A percentile compares a stretch with the other conserved stretches of the same genome.
phyloP scores from a whole-genome alignment of 75 land plant species.

The Picea sitchensis region DNA sequence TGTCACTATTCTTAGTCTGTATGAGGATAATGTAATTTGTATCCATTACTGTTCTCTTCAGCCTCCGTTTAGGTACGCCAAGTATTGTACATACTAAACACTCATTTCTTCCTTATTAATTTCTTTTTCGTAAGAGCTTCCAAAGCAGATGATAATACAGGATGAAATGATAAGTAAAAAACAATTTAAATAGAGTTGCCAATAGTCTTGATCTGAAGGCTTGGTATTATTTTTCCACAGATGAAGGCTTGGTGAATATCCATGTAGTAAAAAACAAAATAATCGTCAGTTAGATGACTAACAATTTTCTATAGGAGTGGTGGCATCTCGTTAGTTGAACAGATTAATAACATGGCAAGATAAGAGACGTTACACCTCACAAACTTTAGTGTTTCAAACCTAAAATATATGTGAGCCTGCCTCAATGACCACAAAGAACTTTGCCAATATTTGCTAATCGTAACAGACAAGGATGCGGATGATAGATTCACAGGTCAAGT shows the following conservation, averaged over 20 bases:
- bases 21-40: background rate
- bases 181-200: background rate
- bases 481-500: background rate
- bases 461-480: background rate
- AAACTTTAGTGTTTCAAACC: too few relatives aligned
- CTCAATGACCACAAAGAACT: background rate
- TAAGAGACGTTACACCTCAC: background rate
- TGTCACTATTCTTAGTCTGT: background rate
- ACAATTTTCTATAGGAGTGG: background rate
- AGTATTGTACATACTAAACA: background rate
- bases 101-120: background rate
- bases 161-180: background rate
- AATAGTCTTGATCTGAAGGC: background rate
- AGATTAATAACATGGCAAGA: background rate
- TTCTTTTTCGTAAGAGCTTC: background rate
- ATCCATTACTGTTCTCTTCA: background rate
- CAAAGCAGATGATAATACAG: background rate
- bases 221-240: too few relatives aligned
- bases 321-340: background rate
- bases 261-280: too few relatives aligned
- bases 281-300: background rate
- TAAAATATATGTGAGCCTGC: conserved; percentile 6
- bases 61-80: background rate
- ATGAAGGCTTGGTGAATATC: background rate
- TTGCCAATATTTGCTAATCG: background rate